Evolutionary conservation across 352 stramenopile species (phyloP), one percentile per base, ranked within the genome.

Genomic region (Phytophthora pini): DNA sequence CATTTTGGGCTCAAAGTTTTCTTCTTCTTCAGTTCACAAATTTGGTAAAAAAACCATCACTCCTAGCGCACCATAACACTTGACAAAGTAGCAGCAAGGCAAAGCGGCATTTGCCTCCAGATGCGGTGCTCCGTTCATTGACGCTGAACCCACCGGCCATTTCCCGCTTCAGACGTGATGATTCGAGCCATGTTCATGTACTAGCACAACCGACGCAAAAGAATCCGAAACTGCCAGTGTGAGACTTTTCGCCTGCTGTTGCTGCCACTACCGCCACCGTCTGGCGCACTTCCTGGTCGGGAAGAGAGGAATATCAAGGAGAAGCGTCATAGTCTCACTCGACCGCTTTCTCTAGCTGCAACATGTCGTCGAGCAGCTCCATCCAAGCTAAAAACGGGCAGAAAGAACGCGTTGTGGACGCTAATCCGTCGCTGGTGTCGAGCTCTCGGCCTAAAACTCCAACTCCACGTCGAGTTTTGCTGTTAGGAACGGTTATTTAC

Each of bases 401-500:
- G 11, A 36, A 15, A 36, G 31, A 36, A 36, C 31, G 31, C 0
- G 31, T 36, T 13, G 31, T 13, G 2, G 31, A 36, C 9, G 31
- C 31, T 36, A 36, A 36, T 36, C 1, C 8, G 9, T 13, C 31
- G 31, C 9, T 13, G 8, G 3, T 36, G 9, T 36, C 3, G 31
- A 36, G 1, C 31, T 36, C 31, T 36, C 31, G 31, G 31, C 31
- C 8, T 12, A 36, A 36, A 44, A 44, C 13, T 9, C 41, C 41
- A 31, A 47, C 31, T 36, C 8, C 3, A 34, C 48, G 47, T 41
- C 57, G 31, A 24, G 7, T 67, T 45, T 48, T 72, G 32, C 51
- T 72, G 10, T 6, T 67, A 13, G 44, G 38, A 11, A 49, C 38
- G 2, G 6, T 72, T 0, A n/a, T 72, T 32, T 72, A 72, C 38